Evolutionary conservation across 345 rosid genomes (phyloP).

Genomic region (Eucalyptus victrix): DNA sequence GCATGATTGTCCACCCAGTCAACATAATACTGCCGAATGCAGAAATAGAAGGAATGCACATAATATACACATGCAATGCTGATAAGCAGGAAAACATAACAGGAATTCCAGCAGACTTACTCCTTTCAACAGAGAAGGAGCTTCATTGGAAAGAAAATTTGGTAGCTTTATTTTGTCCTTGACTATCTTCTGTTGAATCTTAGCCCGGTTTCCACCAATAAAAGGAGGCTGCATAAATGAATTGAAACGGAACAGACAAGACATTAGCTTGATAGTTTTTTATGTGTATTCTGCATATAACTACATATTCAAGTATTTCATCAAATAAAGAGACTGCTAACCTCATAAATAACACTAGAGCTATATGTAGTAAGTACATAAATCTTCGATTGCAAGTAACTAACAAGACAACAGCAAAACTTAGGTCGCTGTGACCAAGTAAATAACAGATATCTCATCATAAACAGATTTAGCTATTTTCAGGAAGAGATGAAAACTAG

Average conservation of each 20-base stretch:
- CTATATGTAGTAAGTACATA: background rate
- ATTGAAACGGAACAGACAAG: background rate
- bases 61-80: background rate
- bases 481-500: background rate
- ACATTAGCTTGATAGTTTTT: background rate
- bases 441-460: background rate
- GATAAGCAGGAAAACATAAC: background rate
- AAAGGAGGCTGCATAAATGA: constrained; percentile 66
- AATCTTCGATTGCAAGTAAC: background rate
- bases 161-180: constrained; percentile 84
- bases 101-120: constrained; percentile 11
- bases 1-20: background rate
- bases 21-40: background rate
- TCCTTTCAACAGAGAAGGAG: constrained; percentile 74
- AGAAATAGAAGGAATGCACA: background rate
- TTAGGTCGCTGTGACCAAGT: background rate
- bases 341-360: background rate
- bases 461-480: background rate
- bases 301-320: background rate
- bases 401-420: background rate
- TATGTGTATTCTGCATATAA: background rate
- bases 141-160: constrained; percentile 58
- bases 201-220: constrained; percentile 35
- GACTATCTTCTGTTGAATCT: constrained; percentile 68
- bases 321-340: background rate